These are phyloP conservation scores for Teratosphaeria pseudoeucalypti DNA, from an alignment of 2,329 filamentous ascomycete species.

Conservation along the genomic window DNA sequence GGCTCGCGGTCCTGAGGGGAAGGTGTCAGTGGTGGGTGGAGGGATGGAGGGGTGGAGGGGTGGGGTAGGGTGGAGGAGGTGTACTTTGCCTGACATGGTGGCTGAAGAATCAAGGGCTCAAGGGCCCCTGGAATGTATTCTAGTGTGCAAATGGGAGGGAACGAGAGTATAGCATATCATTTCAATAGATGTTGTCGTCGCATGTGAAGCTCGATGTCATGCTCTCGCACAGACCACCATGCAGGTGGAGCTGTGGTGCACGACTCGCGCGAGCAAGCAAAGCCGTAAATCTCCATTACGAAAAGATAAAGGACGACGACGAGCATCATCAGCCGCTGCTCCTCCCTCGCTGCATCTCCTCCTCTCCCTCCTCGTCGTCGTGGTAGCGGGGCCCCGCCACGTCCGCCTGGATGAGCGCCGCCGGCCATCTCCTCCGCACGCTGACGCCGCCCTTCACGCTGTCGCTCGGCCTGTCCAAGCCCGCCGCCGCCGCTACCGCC, in stretches of 20 bases:
- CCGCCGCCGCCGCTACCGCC: slow-evolving; percentile 1
- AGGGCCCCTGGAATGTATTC: not conserved
- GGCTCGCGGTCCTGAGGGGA: slow-evolving; percentile 78
- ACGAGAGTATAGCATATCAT: not conserved
- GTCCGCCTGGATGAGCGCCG: slow-evolving; percentile 25
- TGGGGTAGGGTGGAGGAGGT: not conserved
- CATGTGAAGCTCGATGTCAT: not conserved
- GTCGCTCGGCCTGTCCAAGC: slow-evolving; percentile 10
- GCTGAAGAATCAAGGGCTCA: not conserved
- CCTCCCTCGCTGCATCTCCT: too few species aligned
- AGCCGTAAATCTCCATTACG: not conserved
- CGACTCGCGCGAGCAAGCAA: not conserved
- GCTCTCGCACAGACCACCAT: not conserved
- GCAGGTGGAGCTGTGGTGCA: not conserved
- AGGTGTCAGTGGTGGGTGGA: not conserved
- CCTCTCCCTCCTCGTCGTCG: not conserved
- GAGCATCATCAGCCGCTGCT: too few species aligned
- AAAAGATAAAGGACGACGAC: not conserved
- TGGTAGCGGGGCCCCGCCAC: not conserved
- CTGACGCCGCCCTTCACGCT: slow-evolving; percentile 20
- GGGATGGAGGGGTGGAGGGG: not conserved
- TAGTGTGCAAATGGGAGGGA: not conserved
- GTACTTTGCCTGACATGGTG: not conserved
- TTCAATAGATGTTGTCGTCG: not conserved
- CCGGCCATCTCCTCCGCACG: slow-evolving; percentile 39